These are phyloP conservation scores for Morella rubra DNA, from an alignment of 306 rosid species.

Conservation along the genomic window DNA sequence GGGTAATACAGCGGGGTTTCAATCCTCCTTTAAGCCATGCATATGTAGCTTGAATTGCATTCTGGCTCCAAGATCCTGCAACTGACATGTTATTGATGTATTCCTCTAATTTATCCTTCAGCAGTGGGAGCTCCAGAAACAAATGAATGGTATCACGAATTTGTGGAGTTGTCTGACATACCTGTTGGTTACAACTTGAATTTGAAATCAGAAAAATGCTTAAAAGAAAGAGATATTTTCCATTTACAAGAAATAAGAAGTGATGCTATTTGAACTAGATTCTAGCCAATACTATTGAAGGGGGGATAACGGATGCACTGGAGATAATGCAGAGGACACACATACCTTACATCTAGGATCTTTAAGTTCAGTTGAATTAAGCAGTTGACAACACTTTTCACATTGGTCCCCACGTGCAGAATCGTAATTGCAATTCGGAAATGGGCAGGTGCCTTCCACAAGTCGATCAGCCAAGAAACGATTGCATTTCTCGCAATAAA, in stretches of 20 bases:
- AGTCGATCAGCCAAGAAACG: conserved; percentile 90
- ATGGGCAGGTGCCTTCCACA: conserved; percentile 90
- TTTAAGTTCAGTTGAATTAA: conserved; percentile 81
- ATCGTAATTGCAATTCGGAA: conserved; percentile 73
- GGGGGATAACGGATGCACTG: neutral
- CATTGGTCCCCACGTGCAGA: conserved; percentile 98
- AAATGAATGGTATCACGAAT: conserved; percentile 84
- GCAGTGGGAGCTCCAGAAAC: conserved; percentile 87
- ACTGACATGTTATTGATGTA: conserved; percentile 73
- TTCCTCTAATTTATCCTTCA: conserved; percentile 66
- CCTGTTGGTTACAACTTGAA: conserved; percentile 39
- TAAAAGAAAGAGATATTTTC: neutral
- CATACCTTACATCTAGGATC: conserved; percentile 90
- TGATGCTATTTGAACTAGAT: neutral
- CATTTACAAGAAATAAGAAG: neutral
- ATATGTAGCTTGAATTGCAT: conserved; percentile 85
- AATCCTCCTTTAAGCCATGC: conserved; percentile 93
- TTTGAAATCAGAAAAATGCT: neutral
- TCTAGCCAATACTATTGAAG: neutral
- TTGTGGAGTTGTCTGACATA: conserved; percentile 72
- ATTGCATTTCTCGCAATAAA: conserved; percentile 75
- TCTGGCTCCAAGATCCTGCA: conserved; percentile 90
- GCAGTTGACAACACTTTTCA: conserved; percentile 91
- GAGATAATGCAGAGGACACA: neutral
- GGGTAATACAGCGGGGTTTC: conserved; percentile 78